Evolutionary conservation across 192 early-diverging fungal genomes (phyloP).

Genomic region (Chytriomyces sp.): DNA sequence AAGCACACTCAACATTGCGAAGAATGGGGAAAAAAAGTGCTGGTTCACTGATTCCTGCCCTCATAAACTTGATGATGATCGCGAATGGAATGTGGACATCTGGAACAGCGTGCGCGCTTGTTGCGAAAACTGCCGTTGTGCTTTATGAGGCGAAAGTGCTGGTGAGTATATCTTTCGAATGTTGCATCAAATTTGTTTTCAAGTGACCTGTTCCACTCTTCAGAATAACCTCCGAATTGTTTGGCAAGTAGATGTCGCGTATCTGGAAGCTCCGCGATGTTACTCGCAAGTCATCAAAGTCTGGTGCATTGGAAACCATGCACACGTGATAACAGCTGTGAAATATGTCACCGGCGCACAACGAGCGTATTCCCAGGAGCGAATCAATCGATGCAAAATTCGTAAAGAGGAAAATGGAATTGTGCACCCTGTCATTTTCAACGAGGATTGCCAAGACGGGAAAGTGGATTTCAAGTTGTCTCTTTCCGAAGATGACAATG

Average conservation of each 20-base stretch:
- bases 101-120: conserved; percentile 23
- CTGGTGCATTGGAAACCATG: conserved; percentile 23
- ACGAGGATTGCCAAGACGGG: conserved; percentile 14
- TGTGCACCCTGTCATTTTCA: conserved; percentile 3
- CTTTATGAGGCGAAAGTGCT: conserved; percentile 31
- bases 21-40: conserved; percentile 18
- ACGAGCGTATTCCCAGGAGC: conserved; percentile 11
- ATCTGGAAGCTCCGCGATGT: conserved; percentile 2
- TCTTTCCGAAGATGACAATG: background rate
- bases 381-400: conserved; percentile 15
- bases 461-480: background rate
- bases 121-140: conserved; percentile 11
- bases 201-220: background rate
- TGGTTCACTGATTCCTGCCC: conserved; percentile 14
- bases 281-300: conserved; percentile 39
- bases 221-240: conserved; percentile 36
- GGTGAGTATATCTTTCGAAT: background rate
- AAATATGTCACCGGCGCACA: conserved; percentile 19
- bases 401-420: background rate
- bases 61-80: conserved; percentile 28
- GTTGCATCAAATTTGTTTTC: background rate
- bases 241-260: conserved; percentile 43
- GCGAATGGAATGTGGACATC: conserved; percentile 31
- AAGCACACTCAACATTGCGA: conserved; percentile 3
- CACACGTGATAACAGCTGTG: conserved; percentile 17